A percentile compares a stretch with the other conserved stretches of the same genome.
These are phyloP conservation scores for Neurospora pannonica DNA, from an alignment of 495 filamentous ascomycete genomes.

Conservation along the genomic window DNA sequence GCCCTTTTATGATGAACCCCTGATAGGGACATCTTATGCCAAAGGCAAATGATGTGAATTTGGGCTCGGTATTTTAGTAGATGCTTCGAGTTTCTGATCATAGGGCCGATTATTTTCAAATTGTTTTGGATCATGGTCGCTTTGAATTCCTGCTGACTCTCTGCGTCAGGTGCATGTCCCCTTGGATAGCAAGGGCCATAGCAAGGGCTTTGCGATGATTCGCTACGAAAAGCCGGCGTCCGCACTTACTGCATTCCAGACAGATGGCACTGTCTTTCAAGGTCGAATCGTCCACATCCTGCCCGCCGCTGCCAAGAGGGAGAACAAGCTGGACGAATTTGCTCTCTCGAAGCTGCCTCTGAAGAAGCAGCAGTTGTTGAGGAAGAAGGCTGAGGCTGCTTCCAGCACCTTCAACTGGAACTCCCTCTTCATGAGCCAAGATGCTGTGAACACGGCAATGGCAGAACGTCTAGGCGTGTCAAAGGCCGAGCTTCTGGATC, in stretches of 20 bases:
- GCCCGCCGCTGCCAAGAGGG: constrained; percentile 68
- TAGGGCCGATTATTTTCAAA: constrained; percentile 19
- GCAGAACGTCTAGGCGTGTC: constrained; percentile 77
- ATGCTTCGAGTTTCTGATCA: constrained; percentile 46
- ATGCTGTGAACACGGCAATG: constrained; percentile 88
- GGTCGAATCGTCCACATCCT: constrained; percentile 86
- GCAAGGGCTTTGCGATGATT: constrained; percentile 86
- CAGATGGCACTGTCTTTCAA: constrained; percentile 80
- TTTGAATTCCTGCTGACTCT: constrained; percentile 21
- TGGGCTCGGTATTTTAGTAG: constrained; percentile 58
- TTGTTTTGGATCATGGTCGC: constrained; percentile 8
- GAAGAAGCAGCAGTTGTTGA: constrained; percentile 87
- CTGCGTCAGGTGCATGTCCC: constrained; percentile 66
- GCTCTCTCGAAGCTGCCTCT: constrained; percentile 79
- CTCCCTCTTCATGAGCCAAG: constrained; percentile 93
- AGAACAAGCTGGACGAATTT: constrained; percentile 75
- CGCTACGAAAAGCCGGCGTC: constrained; percentile 59
- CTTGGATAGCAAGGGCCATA: constrained; percentile 52
- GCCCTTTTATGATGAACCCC: constrained; percentile 74
- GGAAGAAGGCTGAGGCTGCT: constrained; percentile 67
- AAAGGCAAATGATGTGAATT: constrained; percentile 45
- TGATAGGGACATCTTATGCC: constrained; percentile 99
- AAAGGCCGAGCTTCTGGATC: constrained; percentile 86
- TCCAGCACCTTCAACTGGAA: constrained; percentile 89
- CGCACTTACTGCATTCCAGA: constrained; percentile 66